These are phyloP conservation scores for Inga oerstediana DNA, from an alignment of 306 rosid species.

Conservation along the genomic window DNA sequence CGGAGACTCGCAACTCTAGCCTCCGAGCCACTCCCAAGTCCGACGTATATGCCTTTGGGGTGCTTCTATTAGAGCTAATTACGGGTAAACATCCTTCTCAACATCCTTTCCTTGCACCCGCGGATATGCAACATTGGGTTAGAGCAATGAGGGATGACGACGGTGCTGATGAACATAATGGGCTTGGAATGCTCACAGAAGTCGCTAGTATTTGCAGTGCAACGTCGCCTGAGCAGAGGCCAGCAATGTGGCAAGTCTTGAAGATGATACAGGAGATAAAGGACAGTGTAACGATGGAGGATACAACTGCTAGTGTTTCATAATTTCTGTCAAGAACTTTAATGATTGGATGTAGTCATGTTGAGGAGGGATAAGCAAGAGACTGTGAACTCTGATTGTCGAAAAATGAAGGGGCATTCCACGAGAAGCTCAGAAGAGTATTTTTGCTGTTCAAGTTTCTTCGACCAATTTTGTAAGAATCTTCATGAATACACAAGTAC, in stretches of 20 bases:
- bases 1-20: constrained; percentile 69
- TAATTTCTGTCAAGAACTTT: constrained; percentile 28
- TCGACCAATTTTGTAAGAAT: background rate
- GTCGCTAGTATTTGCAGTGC: constrained; percentile 83
- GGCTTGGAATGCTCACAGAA: constrained; percentile 85
- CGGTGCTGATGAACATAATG: constrained; percentile 63
- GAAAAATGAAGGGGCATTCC: constrained; percentile 2
- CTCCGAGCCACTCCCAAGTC: constrained; percentile 62
- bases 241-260: constrained; percentile 92
- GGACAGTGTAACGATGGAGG: constrained; percentile 65
- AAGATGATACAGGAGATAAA: constrained; percentile 91
- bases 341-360: background rate
- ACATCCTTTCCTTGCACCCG: constrained; percentile 76
- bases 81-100: constrained; percentile 87
- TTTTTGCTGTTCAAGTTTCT: constrained; percentile 23
- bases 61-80: constrained; percentile 86
- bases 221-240: constrained; percentile 93
- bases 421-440: constrained; percentile 9
- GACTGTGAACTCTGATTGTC: background rate
- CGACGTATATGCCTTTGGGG: constrained; percentile 80
- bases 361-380: constrained; percentile 18
- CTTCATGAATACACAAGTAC: background rate
- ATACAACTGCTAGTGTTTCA: constrained; percentile 36
- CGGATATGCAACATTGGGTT: constrained; percentile 82
- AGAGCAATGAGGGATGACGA: constrained; percentile 79